Percentiles rank a stretch among this genome's conserved stretches.
These are phyloP conservation scores for Fusarium pseudonygamai DNA, from an alignment of 2,329 filamentous ascomycete species.

Conservation along the genomic window DNA sequence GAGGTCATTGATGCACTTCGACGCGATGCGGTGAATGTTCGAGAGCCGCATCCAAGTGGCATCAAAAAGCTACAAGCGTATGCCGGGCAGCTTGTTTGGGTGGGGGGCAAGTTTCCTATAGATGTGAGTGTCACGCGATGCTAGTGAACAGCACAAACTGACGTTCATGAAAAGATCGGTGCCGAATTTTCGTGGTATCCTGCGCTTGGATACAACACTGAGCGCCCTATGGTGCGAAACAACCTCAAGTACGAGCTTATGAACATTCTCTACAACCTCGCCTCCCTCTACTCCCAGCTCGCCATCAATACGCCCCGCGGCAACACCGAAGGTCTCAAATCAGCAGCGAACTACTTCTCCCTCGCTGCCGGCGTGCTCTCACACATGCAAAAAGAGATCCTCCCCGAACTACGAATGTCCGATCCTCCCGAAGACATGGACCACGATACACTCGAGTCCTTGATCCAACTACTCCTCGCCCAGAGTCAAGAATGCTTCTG, in stretches of 20 bases:
- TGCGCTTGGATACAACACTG: conserved; percentile 87
- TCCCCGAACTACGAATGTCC: conserved; percentile 83
- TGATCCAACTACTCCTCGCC: conserved; percentile 85
- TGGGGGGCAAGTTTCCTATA: conserved; percentile 94
- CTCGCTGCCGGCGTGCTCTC: conserved; percentile 84
- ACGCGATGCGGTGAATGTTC: conserved; percentile 85
- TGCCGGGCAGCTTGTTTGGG: conserved; percentile 91
- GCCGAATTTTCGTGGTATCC: conserved; percentile 98
- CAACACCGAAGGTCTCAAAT: conserved; percentile 84
- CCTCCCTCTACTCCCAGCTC: conserved; percentile 91
- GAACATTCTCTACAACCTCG: conserved; percentile 93
- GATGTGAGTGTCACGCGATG: conserved; percentile 66
- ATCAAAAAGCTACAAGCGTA: conserved; percentile 90
- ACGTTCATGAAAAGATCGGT: conserved; percentile 73
- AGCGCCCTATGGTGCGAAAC: conserved; percentile 73
- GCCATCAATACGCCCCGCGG: conserved; percentile 82
- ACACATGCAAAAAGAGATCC: conserved; percentile 78
- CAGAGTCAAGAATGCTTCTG: conserved; percentile 98
- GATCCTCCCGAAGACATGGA: conserved; percentile 97
- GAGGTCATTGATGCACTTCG: conserved; percentile 86
- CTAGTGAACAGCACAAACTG: conserved; percentile 1
- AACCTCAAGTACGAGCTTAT: conserved; percentile 85
- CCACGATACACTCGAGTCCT: conserved; percentile 80
- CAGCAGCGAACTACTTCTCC: conserved; percentile 90
- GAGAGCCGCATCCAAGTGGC: conserved; percentile 87